phyloP scores from a whole-genome alignment of 306 rosid species.

The Dalbergia oliveri region DNA sequence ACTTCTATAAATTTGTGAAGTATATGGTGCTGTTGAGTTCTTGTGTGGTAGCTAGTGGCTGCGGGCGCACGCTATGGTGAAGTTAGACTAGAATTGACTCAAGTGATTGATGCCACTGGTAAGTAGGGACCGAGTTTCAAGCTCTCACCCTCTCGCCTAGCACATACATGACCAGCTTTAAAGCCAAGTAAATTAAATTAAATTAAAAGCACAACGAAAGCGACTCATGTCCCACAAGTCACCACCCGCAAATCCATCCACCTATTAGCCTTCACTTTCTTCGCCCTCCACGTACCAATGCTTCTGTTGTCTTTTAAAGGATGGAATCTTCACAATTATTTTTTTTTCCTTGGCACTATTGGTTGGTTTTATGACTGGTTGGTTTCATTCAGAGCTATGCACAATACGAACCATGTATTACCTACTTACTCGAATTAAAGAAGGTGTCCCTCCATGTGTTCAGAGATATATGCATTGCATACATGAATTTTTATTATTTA shows the following conservation, averaged over 20 bases:
- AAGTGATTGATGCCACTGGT: not conserved
- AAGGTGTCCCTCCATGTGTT: not conserved
- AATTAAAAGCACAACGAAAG: slow-evolving; percentile 30
- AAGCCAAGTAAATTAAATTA: slow-evolving; percentile 55
- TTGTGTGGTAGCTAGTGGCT: not conserved
- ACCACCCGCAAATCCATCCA: not conserved
- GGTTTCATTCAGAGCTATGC: not conserved
- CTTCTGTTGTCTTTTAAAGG: slow-evolving; percentile 2
- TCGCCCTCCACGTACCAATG: slow-evolving; percentile 37
- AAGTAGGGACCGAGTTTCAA: too few relatives aligned
- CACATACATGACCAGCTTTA: slow-evolving; percentile 51
- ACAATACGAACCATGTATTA: not conserved
- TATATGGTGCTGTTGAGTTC: not conserved
- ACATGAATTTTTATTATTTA: not conserved
- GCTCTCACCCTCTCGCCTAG: too few relatives aligned
- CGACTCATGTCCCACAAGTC: slow-evolving; percentile 30
- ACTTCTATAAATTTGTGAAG: not conserved
- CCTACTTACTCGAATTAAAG: not conserved
- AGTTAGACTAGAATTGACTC: not conserved
- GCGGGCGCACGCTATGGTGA: slow-evolving; percentile 5
- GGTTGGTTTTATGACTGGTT: slow-evolving; percentile 22
- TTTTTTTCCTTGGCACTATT: not conserved
- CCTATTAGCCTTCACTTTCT: slow-evolving; percentile 34
- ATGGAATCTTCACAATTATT: slow-evolving; percentile 30
- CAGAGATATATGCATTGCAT: not conserved